These are phyloP conservation scores for Rhizopus sp. DNA, from an alignment of 371 early-diverging fungal species.

Conservation along the genomic window DNA sequence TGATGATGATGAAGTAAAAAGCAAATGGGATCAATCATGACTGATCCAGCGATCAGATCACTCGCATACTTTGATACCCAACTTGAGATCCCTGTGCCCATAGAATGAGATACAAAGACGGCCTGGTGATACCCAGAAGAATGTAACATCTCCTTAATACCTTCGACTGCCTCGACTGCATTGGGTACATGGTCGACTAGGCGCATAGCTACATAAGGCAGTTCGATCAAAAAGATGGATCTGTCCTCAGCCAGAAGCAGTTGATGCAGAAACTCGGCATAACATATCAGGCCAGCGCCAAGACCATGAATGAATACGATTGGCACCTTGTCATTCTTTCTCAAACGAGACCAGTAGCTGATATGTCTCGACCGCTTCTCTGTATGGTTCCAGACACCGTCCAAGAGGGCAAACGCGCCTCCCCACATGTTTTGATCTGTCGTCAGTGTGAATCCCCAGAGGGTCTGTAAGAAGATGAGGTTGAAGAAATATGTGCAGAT, in stretches of 20 bases:
- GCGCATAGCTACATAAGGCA: slow-evolving; percentile 70
- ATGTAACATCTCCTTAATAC: slow-evolving; percentile 54
- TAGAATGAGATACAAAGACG: slow-evolving; percentile 64
- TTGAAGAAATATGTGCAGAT: slow-evolving; percentile 33
- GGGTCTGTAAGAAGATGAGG: slow-evolving; percentile 19
- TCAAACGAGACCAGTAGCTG: slow-evolving; percentile 35
- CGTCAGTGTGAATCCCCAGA: slow-evolving; percentile 27
- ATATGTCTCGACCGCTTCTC: not conserved
- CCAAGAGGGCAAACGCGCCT: slow-evolving; percentile 13
- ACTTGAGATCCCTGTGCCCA: slow-evolving; percentile 59
- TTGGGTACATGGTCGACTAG: slow-evolving; percentile 60
- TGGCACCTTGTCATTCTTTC: slow-evolving; percentile 36
- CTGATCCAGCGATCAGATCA: slow-evolving; percentile 48
- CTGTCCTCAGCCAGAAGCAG: slow-evolving; percentile 35
- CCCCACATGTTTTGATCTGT: slow-evolving; percentile 29
- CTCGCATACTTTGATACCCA: slow-evolving; percentile 52
- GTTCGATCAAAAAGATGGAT: slow-evolving; percentile 65
- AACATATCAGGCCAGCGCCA: slow-evolving; percentile 60
- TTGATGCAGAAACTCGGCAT: slow-evolving; percentile 56
- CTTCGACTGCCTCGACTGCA: slow-evolving; percentile 55
- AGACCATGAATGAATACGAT: slow-evolving; percentile 74
- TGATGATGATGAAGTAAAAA: slow-evolving; percentile 65
- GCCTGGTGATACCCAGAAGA: slow-evolving; percentile 55
- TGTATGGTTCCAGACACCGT: not conserved
- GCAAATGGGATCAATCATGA: slow-evolving; percentile 72